phyloP scores from a whole-genome alignment of 352 stramenopile genomes.

The Lagenidium sp. region DNA sequence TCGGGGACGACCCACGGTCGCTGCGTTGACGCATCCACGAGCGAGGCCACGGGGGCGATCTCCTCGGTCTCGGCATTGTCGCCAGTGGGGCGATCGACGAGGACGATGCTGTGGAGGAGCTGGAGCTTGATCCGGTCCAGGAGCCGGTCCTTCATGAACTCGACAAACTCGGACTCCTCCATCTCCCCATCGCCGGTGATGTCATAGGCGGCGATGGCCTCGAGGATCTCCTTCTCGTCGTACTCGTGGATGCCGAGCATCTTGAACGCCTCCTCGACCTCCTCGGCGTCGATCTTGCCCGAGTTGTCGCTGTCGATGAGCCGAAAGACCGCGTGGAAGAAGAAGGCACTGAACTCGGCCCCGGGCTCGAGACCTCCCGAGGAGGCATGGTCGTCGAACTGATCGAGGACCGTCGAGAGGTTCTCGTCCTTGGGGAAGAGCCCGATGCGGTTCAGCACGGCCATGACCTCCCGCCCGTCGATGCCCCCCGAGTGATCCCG shows the following conservation, averaged over 20 bases:
- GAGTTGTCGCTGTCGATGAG: conserved; percentile 66
- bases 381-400: conserved; percentile 41
- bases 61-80: not conserved
- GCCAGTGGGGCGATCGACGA: too few relatives aligned
- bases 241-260: conserved; percentile 55
- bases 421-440: conserved; percentile 46
- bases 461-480: conserved; percentile 45
- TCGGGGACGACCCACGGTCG: conserved; percentile 59
- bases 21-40: conserved; percentile 48
- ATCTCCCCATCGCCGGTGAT: conserved; percentile 72
- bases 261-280: conserved; percentile 65
- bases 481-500: conserved; percentile 48
- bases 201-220: conserved; percentile 62
- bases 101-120: conserved; percentile 10
- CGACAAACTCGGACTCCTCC: conserved; percentile 74
- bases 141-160: conserved; percentile 65
- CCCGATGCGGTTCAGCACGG: conserved; percentile 53
- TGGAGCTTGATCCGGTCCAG: conserved; percentile 52
- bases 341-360: conserved; percentile 49
- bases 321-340: conserved; percentile 70
- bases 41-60: conserved; percentile 8
- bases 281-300: conserved; percentile 66
- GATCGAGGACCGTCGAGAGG: conserved; percentile 30
- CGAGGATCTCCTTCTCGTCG: conserved; percentile 47
- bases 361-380: conserved; percentile 36